Evolutionary conservation across 1,284 basidiomycete genomes (phyloP), one percentile per base, ranked within the genome.

Genomic region (Cutaneotrichosporon dermatis): DNA sequence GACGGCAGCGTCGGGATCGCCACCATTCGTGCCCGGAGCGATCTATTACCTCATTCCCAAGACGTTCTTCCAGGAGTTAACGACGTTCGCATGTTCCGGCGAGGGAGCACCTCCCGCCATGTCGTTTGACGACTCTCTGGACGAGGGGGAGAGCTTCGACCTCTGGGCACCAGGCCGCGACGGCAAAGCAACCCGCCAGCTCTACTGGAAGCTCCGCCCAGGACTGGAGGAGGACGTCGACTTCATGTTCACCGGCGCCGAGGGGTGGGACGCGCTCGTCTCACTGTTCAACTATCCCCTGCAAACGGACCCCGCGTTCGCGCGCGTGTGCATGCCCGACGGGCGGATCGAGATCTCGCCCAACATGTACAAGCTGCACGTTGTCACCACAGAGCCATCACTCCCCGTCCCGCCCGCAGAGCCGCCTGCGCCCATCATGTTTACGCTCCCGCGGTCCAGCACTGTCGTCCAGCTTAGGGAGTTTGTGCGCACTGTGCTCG

Each of bases 301-400:
- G n/a, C 43, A 51, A n/a, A 40, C 25, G 41, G 33, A 25, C 6
- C 57, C 57, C 16, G 11, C 81, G 83, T 61, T 88, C 83, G 12
- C 76, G 79, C 53, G 71, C 77, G 42, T 82, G 83, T 65, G 80
- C 83, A 60, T 77, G 81, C 16, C 78, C 80, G 65, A 59, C 5
- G 70, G 67, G 1, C 66, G 66, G n/a, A 79, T 97, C 60, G 92
- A 97, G 76, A 82, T 95, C 53, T 83, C 84, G 57, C 92, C 92
- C 13, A 86, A 87, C 2, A 79, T 80, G 40, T 81, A 94, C 70
- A 83, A 82, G 60, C 82, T 87, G 35, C 83, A 88, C 69, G 63
- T 74, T 37, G 66, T 80, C 16, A 35, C 51, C 9, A 16, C 51
- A 3, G n/a, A 41, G 13, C 50, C 51, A 0, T 45, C 58, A 6